Percentiles rank a stretch among this genome's conserved stretches.
Evolutionary conservation across 306 rosid genomes (phyloP).

Genomic region (Dalbergia cochinchinensis): DNA sequence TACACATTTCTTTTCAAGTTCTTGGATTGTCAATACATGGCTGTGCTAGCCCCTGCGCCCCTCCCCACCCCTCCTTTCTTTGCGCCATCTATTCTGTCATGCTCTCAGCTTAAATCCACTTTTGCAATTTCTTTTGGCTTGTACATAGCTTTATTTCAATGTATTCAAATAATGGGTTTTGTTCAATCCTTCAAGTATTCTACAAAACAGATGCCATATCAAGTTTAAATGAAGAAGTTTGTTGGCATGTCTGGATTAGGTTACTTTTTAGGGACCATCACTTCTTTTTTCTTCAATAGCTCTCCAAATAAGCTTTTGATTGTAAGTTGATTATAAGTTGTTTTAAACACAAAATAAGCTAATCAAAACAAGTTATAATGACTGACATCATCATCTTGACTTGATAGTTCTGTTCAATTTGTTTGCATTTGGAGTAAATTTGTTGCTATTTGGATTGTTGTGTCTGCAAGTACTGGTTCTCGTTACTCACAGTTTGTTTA

Average conservation of each 20-base stretch:
- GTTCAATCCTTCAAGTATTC: slow-evolving; percentile 7
- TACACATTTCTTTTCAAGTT: no score
- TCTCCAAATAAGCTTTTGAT: no score
- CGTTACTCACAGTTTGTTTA: slow-evolving; percentile 19
- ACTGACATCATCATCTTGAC: slow-evolving; percentile 10
- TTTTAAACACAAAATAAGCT: no score
- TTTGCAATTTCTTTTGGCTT: slow-evolving; percentile 20
- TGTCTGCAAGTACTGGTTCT: slow-evolving; percentile 3
- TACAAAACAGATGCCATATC: neutral
- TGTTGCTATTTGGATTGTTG: slow-evolving; percentile 31
- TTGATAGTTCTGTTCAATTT: slow-evolving; percentile 30
- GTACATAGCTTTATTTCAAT: slow-evolving; percentile 22
- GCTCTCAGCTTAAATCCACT: slow-evolving; percentile 9
- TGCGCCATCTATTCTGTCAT: slow-evolving; percentile 33
- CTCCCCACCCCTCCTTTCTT: neutral
- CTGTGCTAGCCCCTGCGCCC: neutral
- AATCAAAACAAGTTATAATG: neutral
- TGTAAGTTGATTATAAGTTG: no score
- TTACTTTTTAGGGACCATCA: no score
- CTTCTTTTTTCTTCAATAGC: no score
- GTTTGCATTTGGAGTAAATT: slow-evolving; percentile 32
- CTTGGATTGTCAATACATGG: slow-evolving; percentile 15
- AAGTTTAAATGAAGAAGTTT: slow-evolving; percentile 2
- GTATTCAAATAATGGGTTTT: slow-evolving; percentile 16
- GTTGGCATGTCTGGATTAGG: no score